phyloP scores from a whole-genome alignment of 148 eudicot species.

The Fallopia convolvulus region DNA sequence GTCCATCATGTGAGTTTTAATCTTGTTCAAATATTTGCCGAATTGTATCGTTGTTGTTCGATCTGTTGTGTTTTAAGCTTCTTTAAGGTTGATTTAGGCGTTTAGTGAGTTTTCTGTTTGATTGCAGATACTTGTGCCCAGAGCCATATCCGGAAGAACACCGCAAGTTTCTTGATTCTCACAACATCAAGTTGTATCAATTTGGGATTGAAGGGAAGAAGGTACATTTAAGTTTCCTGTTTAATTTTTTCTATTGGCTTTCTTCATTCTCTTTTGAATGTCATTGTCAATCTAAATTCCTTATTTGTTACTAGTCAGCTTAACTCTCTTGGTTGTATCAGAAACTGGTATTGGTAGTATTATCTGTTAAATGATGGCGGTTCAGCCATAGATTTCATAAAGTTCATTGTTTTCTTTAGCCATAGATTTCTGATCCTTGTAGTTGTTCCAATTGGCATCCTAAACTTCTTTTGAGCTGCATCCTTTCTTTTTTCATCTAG shows the following conservation, averaged over 20 bases:
- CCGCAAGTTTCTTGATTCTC: conserved; percentile 40
- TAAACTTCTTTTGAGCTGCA: background rate
- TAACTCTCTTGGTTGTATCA: too few species aligned
- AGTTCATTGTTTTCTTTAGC: too few species aligned
- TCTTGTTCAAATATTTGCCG: background rate
- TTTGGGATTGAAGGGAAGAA: conserved; percentile 87
- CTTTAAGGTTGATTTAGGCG: background rate
- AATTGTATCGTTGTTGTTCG: conserved; percentile 21
- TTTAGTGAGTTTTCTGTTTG: background rate
- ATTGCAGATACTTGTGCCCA: conserved; percentile 55
- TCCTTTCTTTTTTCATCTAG: background rate
- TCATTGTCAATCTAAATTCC: background rate
- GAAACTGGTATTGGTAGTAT: too few species aligned
- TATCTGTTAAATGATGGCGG: too few species aligned
- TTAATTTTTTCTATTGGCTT: background rate
- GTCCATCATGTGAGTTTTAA: conserved; percentile 46
- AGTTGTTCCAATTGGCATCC: too few species aligned
- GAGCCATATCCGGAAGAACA: conserved; percentile 78
- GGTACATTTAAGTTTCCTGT: conserved; percentile 23
- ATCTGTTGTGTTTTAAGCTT: background rate
- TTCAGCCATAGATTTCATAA: too few species aligned
- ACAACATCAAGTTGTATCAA: conserved; percentile 51
- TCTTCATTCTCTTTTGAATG: background rate
- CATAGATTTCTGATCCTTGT: too few species aligned
- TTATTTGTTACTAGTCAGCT: too few species aligned